phyloP scores from a whole-genome alignment of 2,329 filamentous ascomycete species.

The Albophoma yamanashiensis region DNA sequence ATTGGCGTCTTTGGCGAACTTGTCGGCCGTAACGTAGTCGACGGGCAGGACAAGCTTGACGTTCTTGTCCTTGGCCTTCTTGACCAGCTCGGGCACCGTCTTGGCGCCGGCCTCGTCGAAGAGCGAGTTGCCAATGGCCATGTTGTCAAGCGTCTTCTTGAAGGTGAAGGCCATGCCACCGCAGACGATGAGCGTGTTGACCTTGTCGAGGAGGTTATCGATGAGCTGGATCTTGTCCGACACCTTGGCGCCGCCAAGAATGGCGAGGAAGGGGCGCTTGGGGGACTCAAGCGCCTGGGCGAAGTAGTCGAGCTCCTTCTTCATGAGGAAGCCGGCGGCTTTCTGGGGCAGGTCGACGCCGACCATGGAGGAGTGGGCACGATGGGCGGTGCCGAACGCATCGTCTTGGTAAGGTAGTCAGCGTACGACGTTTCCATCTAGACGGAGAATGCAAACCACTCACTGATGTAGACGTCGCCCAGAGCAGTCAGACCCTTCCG shows the following conservation, averaged over 20 bases:
- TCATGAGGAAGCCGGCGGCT: slow-evolving; percentile 96
- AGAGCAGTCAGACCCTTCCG: slow-evolving; percentile 89
- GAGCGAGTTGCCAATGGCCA: slow-evolving; percentile 81
- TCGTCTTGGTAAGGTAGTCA: slow-evolving; percentile 53
- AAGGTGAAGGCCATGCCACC: slow-evolving; percentile 99
- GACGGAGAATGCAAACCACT: slow-evolving; percentile 22
- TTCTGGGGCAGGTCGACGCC: slow-evolving; percentile 92
- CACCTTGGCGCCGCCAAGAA: slow-evolving; percentile 96
- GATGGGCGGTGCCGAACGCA: slow-evolving; percentile 96
- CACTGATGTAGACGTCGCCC: slow-evolving; percentile 93
- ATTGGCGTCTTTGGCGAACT: slow-evolving; percentile 79
- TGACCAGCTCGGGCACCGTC: slow-evolving; percentile 76
- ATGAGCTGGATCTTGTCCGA: slow-evolving; percentile 99
- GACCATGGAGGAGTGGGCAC: slow-evolving; percentile 98
- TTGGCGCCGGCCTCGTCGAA: slow-evolving; percentile 92
- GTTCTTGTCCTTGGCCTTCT: slow-evolving; percentile 94
- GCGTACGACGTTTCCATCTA: neutral
- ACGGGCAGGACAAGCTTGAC: slow-evolving; percentile 92
- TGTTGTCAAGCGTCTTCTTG: slow-evolving; percentile 93
- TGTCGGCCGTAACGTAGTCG: slow-evolving; percentile 94
- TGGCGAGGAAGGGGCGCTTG: slow-evolving; percentile 93
- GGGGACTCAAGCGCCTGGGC: slow-evolving; percentile 91
- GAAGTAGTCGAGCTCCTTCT: slow-evolving; percentile 99
- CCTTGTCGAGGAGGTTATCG: slow-evolving; percentile 96
- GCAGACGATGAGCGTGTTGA: slow-evolving; percentile 92